Evolutionary conservation across 208 protist species (phyloP).

Genomic region (Leptomonas pyrrhocoris): DNA sequence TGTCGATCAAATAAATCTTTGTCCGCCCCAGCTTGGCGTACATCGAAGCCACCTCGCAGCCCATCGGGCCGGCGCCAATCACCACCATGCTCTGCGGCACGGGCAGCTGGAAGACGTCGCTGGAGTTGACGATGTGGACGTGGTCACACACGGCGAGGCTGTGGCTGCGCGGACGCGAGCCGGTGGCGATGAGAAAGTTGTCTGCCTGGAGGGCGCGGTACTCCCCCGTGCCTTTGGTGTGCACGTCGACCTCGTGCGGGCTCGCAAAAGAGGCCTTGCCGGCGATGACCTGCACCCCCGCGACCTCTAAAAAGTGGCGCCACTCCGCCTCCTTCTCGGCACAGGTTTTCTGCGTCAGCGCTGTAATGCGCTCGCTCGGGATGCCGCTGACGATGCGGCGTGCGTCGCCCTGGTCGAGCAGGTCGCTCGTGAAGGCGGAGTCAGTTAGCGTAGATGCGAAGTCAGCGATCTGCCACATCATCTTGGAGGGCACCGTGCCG

Average conservation of each 20-base stretch:
- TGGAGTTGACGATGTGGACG: conserved; percentile 47
- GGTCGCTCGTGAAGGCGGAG: conserved; percentile 27
- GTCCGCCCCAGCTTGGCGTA: conserved; percentile 68
- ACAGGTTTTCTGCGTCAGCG: conserved; percentile 45
- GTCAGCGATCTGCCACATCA: conserved; percentile 70
- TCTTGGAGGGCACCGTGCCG: conserved; percentile 75
- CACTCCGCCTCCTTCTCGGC: conserved; percentile 45
- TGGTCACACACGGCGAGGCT: conserved; percentile 45
- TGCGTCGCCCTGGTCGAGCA: conserved; percentile 38
- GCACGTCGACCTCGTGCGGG: conserved; percentile 58
- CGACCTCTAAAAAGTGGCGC: conserved; percentile 25
- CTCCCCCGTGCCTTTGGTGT: conserved; percentile 46
- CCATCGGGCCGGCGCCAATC: conserved; percentile 62
- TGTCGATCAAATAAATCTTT: conserved; percentile 63
- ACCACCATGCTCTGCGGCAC: conserved; percentile 73
- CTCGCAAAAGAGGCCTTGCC: conserved; percentile 67
- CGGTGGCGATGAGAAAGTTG: conserved; percentile 80
- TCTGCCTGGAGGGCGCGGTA: conserved; percentile 64
- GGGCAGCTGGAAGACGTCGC: conserved; percentile 56
- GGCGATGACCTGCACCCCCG: conserved; percentile 58
- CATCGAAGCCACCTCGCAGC: conserved; percentile 82
- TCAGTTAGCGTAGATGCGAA: conserved; percentile 39
- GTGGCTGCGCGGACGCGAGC: conserved; percentile 50
- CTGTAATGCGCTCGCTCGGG: conserved; percentile 35
- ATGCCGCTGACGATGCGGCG: conserved; percentile 29